A percentile compares a stretch with the other conserved stretches of the same genome.
Evolutionary conservation across 805 yeast species (phyloP).

Genomic region (Cyberlindnera subsufficiens): DNA sequence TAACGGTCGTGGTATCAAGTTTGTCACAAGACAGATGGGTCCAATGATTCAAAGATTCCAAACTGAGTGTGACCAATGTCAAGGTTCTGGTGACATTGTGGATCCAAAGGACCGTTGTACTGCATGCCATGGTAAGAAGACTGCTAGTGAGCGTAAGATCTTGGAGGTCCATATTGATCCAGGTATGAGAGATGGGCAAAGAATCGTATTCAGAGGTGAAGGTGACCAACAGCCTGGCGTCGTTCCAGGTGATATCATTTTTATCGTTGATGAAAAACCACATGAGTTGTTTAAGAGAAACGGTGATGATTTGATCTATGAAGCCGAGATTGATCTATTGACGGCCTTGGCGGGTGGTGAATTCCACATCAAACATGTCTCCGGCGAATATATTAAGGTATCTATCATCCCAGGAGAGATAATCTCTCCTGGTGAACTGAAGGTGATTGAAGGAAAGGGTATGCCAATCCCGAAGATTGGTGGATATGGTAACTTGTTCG

Average conservation of each 20-base stretch:
- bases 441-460: slow-evolving; percentile 89
- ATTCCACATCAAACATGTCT: slow-evolving; percentile 79
- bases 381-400: slow-evolving; percentile 86
- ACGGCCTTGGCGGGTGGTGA: slow-evolving; percentile 97
- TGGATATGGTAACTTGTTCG: slow-evolving; percentile 79
- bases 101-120: slow-evolving; percentile 86
- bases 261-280: slow-evolving; percentile 85
- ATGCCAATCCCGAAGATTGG: slow-evolving; percentile 94
- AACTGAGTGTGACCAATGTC: slow-evolving; percentile 86
- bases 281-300: slow-evolving; percentile 79
- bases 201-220: slow-evolving; percentile 86
- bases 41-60: slow-evolving; percentile 98
- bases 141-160: slow-evolving; percentile 81
- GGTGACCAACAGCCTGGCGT: slow-evolving; percentile 96
- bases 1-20: slow-evolving; percentile 87
- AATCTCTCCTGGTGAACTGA: slow-evolving; percentile 74
- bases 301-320: slow-evolving; percentile 81
- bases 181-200: slow-evolving; percentile 95
- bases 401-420: slow-evolving; percentile 88
- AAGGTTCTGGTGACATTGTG: slow-evolving; percentile 87
- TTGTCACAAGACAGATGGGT: slow-evolving; percentile 97
- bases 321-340: slow-evolving; percentile 82
- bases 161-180: slow-evolving; percentile 92
- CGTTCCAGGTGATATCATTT: slow-evolving; percentile 94
- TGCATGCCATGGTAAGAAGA: slow-evolving; percentile 84